phyloP scores from a whole-genome alignment of 495 filamentous ascomycete species.

The Xylaria acuta region DNA sequence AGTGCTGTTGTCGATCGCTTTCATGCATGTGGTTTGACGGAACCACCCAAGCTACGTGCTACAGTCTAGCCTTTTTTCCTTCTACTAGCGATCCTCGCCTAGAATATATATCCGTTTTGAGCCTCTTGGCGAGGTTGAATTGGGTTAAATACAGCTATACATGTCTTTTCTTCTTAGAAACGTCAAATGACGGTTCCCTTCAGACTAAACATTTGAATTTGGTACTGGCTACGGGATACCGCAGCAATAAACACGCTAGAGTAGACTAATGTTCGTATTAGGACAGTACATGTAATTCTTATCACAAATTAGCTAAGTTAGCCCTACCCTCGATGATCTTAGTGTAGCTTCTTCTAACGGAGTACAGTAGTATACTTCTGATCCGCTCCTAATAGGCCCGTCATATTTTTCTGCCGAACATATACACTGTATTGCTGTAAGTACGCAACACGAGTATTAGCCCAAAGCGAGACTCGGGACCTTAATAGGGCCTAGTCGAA shows the following conservation, averaged over 20 bases:
- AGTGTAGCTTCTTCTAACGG: background rate
- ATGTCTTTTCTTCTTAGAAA: background rate
- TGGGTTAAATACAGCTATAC: slow-evolving; percentile 18
- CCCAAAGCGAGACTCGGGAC: background rate
- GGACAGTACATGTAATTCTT: background rate
- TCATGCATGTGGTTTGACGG: slow-evolving; percentile 13
- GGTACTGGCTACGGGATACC: background rate
- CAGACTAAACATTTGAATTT: background rate
- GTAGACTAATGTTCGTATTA: background rate
- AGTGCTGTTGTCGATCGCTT: slow-evolving; percentile 17
- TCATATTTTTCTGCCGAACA: background rate
- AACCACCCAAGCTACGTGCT: background rate
- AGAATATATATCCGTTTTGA: background rate
- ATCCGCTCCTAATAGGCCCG: background rate
- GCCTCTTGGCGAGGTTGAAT: background rate
- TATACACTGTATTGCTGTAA: background rate
- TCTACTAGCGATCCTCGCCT: slow-evolving; percentile 1
- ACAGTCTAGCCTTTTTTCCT: background rate
- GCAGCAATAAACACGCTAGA: background rate
- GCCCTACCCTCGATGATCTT: slow-evolving; percentile 1
- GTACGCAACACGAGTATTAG: background rate
- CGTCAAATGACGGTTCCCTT: background rate
- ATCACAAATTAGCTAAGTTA: background rate
- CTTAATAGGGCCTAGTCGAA: background rate
- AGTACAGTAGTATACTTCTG: no score